phyloP scores from a whole-genome alignment of 2,329 filamentous ascomycete species.

The Calonectria pseudoreteaudii region DNA sequence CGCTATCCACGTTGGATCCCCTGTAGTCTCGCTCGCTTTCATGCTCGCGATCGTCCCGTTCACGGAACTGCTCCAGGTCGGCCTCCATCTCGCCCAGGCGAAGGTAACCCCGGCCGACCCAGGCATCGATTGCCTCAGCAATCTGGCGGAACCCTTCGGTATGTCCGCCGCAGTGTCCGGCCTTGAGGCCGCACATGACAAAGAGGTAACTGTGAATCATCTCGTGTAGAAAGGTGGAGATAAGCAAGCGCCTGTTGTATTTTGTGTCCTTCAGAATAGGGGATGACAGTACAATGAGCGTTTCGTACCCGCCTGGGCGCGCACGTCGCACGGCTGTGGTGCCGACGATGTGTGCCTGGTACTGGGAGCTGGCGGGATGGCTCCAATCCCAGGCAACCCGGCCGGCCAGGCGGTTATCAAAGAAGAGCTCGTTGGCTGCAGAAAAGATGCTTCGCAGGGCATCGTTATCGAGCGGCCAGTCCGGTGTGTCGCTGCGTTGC shows the following conservation, averaged over 20 bases:
- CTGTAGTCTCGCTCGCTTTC: conserved; percentile 31
- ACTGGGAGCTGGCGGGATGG: conserved; percentile 60
- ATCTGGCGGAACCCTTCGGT: conserved; percentile 70
- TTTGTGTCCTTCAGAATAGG: conserved; percentile 66
- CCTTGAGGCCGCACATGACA: conserved; percentile 69
- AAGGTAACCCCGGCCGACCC: conserved; percentile 68
- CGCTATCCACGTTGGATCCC: conserved; percentile 25
- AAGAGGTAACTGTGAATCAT: conserved; percentile 76
- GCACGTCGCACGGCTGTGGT: conserved; percentile 69
- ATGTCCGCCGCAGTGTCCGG: conserved; percentile 67
- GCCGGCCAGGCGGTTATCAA: conserved; percentile 65
- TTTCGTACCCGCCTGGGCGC: conserved; percentile 66
- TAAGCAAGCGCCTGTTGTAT: conserved; percentile 71
- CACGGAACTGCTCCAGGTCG: conserved; percentile 66
- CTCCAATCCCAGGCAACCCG: conserved; percentile 74
- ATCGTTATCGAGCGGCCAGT: conserved; percentile 67
- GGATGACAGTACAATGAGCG: conserved; percentile 70
- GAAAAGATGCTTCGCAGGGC: conserved; percentile 70
- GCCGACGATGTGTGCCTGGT: conserved; percentile 68
- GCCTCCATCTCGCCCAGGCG: conserved; percentile 71
- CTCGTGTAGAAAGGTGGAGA: conserved; percentile 75
- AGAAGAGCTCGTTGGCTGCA: conserved; percentile 73
- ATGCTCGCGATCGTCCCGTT: conserved; percentile 38
- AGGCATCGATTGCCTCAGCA: conserved; percentile 69
- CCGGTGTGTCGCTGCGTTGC: conserved; percentile 49